Percentiles rank a stretch among this genome's conserved stretches.
These are phyloP conservation scores for Margaritispora aquatica DNA, from an alignment of 495 filamentous ascomycete genomes.

Conservation along the genomic window DNA sequence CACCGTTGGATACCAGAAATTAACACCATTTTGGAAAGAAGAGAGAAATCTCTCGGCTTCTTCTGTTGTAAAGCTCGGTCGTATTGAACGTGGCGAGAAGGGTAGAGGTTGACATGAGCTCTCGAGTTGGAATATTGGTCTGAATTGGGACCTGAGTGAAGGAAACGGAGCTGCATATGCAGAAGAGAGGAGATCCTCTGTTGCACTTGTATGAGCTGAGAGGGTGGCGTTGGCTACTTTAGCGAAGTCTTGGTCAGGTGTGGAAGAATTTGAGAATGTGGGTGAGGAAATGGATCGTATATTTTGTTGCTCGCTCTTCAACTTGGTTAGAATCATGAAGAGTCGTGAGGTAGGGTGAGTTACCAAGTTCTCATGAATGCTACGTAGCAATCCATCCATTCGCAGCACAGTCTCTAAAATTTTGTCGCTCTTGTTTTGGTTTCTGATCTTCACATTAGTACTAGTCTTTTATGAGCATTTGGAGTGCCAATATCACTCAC, in stretches of 20 bases:
- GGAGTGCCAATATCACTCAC: background rate
- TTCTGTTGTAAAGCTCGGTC: slow-evolving; percentile 29
- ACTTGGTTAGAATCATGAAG: background rate
- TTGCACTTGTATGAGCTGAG: slow-evolving; percentile 28
- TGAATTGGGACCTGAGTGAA: slow-evolving; percentile 25
- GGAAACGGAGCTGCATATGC: slow-evolving; percentile 28
- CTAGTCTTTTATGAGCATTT: background rate
- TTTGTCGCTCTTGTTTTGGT: slow-evolving; percentile 30
- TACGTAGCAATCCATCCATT: slow-evolving; percentile 22
- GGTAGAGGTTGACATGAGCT: slow-evolving; percentile 19
- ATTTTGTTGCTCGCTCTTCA: slow-evolving; percentile 11
- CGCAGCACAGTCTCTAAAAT: slow-evolving; percentile 30
- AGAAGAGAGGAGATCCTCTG: slow-evolving; percentile 28
- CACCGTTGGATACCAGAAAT: slow-evolving; percentile 34
- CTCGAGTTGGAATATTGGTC: slow-evolving; percentile 31
- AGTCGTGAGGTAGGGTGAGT: background rate
- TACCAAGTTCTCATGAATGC: slow-evolving; percentile 13
- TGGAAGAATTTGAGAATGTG: slow-evolving; percentile 8
- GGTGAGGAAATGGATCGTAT: slow-evolving; percentile 5
- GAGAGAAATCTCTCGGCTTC: slow-evolving; percentile 34
- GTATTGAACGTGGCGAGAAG: slow-evolving; percentile 14
- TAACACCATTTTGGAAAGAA: slow-evolving; percentile 27
- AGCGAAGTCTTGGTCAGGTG: slow-evolving; percentile 15
- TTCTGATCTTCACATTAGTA: background rate
- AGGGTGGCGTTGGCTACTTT: slow-evolving; percentile 28